Base-by-base conservation (phyloP, 164 flowering plant species). In the Akebia trifoliata region DNA sequence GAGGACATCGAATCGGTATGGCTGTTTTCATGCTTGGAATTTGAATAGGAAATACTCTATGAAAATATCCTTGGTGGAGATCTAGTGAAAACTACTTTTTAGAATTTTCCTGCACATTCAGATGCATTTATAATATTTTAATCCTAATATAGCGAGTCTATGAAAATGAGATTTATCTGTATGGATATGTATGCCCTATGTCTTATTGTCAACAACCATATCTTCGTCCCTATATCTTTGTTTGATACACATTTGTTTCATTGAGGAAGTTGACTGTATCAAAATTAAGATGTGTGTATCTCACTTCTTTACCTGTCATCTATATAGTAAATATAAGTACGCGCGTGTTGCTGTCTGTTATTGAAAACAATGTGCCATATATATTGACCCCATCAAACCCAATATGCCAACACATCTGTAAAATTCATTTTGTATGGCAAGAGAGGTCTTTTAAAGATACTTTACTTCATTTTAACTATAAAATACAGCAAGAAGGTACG, bases 1-100 rank as follows among this genome's bases (percentile, higher is more conserved):
- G 96, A 94, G 71, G 99, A 94, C 70, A 94, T 94, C 72, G 97
- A 85, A 57, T 94, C 95, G 81, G 99, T 94, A 81, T 35, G 71
- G 21, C 56, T 53, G 26, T 60, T 1, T 50, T 62, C 20, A 15
- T 37, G 31, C 22, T 4, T 34, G 24, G 30, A 54, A 20, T 46
- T 44, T 32, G 47, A 29, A 38, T 32, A 32, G 46, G 47, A 21
- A 36, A 34, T 31, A 39, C 49, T 51, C 35, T 8, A 30, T 31
- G 14, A 20, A 28, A 56, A 29, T 28, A 43, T 17, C 35, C 21
- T 1, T 50, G 15, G 17, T 26, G 48, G 39, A 42, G 42, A 28
- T 42, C 9, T 22, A 43, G 39, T 31, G 6, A 32, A 2, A 51
- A 31, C 29, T 50, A 14, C n/a, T 44, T 21, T 29, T 30, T 11